phyloP scores from a whole-genome alignment of 345 rosid species.

The Lumnitzera racemosa region DNA sequence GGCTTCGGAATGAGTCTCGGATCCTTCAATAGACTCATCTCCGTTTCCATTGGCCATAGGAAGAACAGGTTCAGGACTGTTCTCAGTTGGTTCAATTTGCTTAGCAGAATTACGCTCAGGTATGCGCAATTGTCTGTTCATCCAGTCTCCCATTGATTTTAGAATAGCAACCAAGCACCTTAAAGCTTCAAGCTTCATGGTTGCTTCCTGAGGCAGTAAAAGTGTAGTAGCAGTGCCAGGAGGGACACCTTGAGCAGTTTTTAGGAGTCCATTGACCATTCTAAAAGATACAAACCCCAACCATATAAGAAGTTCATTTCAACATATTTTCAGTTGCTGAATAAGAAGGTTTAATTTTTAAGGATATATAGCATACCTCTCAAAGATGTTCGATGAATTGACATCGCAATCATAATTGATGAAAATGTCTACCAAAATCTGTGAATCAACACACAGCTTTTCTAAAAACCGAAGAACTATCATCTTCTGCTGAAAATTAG shows the following conservation, averaged over 20 bases:
- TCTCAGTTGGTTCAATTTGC: constrained; percentile 56
- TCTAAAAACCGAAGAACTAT: constrained; percentile 95
- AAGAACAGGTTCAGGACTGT: constrained; percentile 52
- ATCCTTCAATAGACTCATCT: constrained; percentile 72
- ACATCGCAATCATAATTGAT: constrained; percentile 99
- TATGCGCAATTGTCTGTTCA: constrained; percentile 88
- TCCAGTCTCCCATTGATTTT: constrained; percentile 99
- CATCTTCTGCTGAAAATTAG: constrained; percentile 98
- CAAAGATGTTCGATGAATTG: constrained; percentile 96
- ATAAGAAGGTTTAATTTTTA: background rate
- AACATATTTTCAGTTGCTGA: too few species aligned
- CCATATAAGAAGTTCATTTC: background rate
- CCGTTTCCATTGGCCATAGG: constrained; percentile 74
- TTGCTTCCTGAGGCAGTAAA: constrained; percentile 87
- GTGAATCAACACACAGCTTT: constrained; percentile 95
- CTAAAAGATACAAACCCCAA: constrained; percentile 27
- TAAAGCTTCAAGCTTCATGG: constrained; percentile 96
- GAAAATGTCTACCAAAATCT: constrained; percentile 94
- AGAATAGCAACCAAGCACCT: constrained; percentile 88
- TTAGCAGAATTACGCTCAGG: constrained; percentile 75
- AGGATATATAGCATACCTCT: constrained; percentile 53
- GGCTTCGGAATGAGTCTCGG: constrained; percentile 84
- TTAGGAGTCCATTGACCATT: constrained; percentile 99
- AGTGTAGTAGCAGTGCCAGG: constrained; percentile 75
- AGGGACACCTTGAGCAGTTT: constrained; percentile 97